A percentile compares a stretch with the other conserved stretches of the same genome.
phyloP scores from a whole-genome alignment of 1,284 basidiomycete genomes.

The Sutorius eximius region DNA sequence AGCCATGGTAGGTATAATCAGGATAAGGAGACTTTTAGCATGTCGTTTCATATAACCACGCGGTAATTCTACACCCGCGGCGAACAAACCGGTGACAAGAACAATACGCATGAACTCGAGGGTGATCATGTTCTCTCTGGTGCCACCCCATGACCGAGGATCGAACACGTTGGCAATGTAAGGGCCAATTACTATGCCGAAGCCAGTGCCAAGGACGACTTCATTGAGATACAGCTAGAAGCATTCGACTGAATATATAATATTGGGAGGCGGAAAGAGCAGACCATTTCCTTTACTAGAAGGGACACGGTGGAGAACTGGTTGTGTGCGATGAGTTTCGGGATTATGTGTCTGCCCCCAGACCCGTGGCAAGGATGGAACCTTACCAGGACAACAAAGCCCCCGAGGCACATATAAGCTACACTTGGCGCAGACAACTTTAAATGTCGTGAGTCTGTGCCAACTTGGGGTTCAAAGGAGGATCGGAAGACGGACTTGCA shows the following conservation, averaged over 20 bases:
- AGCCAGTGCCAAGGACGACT: conserved; percentile 85
- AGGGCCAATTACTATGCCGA: conserved; percentile 75
- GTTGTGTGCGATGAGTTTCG: conserved; percentile 3
- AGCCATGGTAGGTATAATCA: conserved; percentile 80
- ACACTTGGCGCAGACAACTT: conserved; percentile 53
- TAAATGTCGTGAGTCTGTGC: conserved; percentile 15
- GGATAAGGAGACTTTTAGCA: conserved; percentile 54
- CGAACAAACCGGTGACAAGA: conserved; percentile 68
- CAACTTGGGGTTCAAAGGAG: background rate
- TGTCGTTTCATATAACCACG: conserved; percentile 64
- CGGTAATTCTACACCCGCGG: conserved; percentile 74
- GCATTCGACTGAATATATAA: background rate
- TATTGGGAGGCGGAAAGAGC: conserved; percentile 1
- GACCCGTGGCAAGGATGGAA: background rate
- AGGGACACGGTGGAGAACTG: conserved; percentile 83
- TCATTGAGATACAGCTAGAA: conserved; percentile 83
- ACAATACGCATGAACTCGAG: conserved; percentile 77
- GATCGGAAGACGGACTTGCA: conserved; percentile 25
- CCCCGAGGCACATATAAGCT: conserved; percentile 75
- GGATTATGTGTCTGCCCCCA: background rate
- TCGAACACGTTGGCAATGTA: conserved; percentile 76
- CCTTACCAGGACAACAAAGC: conserved; percentile 69
- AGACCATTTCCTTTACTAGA: conserved; percentile 77
- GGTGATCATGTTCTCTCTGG: conserved; percentile 57
- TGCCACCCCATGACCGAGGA: conserved; percentile 75